Conservation (phyloP, 345 rosid species). For the Boechera retrofracta region DNA sequence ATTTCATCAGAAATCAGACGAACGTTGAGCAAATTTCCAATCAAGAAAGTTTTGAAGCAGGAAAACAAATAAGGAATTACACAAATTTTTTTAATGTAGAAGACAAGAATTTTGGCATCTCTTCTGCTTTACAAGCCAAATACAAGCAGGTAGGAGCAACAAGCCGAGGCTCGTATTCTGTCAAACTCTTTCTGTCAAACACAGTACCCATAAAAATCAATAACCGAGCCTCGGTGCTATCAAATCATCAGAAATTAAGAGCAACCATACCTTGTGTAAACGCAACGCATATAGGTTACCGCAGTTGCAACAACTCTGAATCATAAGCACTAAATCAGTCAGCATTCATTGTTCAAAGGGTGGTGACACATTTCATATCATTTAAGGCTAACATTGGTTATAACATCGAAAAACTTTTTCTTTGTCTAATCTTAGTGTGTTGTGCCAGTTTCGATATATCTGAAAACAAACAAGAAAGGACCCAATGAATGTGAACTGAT, state of each 20-base stretch:
- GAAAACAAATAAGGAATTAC: conserved; percentile 50
- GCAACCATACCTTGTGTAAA: conserved; percentile 71
- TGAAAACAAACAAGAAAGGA: conserved; percentile 41
- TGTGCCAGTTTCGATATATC: conserved; percentile 87
- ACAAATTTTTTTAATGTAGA: conserved; percentile 66
- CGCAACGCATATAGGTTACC: conserved; percentile 94
- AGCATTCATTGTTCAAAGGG: conserved; percentile 22
- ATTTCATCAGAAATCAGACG: conserved; percentile 37
- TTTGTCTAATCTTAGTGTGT: conserved; percentile 86
- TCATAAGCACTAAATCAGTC: conserved; percentile 16
- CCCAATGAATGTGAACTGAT: conserved; percentile 24
- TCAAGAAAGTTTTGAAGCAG: conserved; percentile 10
- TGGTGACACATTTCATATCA: not conserved
- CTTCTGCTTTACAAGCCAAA: conserved; percentile 98
- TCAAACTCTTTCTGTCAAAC: conserved; percentile 79
- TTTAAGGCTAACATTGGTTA: not conserved
- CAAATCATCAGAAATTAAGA: not conserved
- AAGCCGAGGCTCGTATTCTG: conserved; percentile 91
- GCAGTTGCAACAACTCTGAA: conserved; percentile 98
- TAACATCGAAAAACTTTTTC: conserved; percentile 53
- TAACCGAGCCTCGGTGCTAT: not conserved
- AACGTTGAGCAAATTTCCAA: not conserved
- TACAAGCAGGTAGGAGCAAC: conserved; percentile 96
- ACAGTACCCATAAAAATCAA: not conserved
- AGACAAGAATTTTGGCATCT: conserved; percentile 79